Conservation (phyloP, 2,329 filamentous ascomycete genomes). For the Rhynchosporium agropyri region DNA sequence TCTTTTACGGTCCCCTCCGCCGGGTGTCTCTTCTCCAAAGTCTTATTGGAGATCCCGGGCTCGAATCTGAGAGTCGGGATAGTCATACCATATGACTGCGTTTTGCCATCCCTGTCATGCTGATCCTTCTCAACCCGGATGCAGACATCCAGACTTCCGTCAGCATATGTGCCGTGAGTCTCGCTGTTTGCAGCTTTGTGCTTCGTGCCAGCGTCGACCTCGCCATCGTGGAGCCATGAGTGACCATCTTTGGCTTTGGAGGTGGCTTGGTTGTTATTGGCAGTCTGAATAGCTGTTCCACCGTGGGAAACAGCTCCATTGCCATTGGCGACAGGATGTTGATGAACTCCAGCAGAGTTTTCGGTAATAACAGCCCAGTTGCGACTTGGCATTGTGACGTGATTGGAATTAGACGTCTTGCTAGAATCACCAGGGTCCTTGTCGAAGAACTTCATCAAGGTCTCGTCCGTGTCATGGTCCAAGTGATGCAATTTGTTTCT, state of each 20-base stretch:
- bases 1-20: conserved; percentile 17
- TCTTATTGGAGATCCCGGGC: conserved; percentile 27
- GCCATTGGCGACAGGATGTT: conserved; percentile 46
- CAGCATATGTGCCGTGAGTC: conserved; percentile 55
- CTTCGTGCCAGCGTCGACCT: conserved; percentile 73
- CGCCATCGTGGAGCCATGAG: conserved; percentile 72
- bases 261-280: conserved; percentile 26
- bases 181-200: conserved; percentile 70
- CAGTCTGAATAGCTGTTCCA: conserved; percentile 8
- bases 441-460: conserved; percentile 89
- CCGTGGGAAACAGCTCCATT: conserved; percentile 20
- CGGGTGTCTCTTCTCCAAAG: conserved; percentile 31
- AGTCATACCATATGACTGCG: conserved; percentile 79
- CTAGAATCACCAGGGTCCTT: conserved; percentile 77
- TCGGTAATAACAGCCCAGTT: conserved; percentile 93
- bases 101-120: conserved; percentile 77
- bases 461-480: conserved; percentile 79
- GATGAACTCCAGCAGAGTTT: conserved; percentile 64
- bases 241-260: conserved; percentile 65
- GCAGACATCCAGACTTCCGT: conserved; percentile 74
- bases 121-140: conserved; percentile 89
- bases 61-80: conserved; percentile 58
- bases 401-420: conserved; percentile 77
- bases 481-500: conserved; percentile 81
- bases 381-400: conserved; percentile 86